These are phyloP conservation scores for Erythrophleum ivorense DNA, from an alignment of 331 rosid genomes.

Conservation along the genomic window DNA sequence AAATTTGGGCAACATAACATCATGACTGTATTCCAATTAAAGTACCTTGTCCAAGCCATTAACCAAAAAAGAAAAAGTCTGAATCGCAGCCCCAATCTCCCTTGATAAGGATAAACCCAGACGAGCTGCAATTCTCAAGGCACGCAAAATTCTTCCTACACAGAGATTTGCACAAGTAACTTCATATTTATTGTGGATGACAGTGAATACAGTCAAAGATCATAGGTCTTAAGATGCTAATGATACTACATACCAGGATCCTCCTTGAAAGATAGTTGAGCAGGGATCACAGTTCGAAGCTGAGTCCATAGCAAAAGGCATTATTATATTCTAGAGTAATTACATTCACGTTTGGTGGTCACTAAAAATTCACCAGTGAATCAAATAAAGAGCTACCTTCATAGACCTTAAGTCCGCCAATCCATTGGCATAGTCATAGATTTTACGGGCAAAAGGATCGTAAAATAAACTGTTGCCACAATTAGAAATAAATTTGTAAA, in stretches of 20 bases:
- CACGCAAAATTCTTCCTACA: constrained; percentile 91
- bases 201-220: constrained; percentile 32
- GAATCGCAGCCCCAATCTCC: constrained; percentile 71
- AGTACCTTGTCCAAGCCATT: constrained; percentile 64
- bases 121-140: constrained; percentile 95
- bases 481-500: constrained; percentile 33
- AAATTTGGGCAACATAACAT: constrained; percentile 18
- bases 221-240: constrained; percentile 38
- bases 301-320: constrained; percentile 54
- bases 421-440: constrained; percentile 69
- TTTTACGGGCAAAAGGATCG: constrained; percentile 53
- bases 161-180: constrained; percentile 34
- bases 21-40: constrained; percentile 11
- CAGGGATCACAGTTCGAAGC: constrained; percentile 83
- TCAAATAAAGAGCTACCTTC: constrained; percentile 63
- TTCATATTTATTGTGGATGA: constrained; percentile 39
- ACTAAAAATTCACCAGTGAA: constrained; percentile 28
- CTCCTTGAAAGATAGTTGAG: constrained; percentile 73
- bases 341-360: constrained; percentile 4
- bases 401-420: constrained; percentile 67
- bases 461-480: constrained; percentile 56
- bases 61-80: constrained; percentile 58
- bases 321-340: constrained; percentile 13
- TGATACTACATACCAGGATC: constrained; percentile 80
- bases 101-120: constrained; percentile 77